These are phyloP conservation scores for Pseudognaphalium luteoalbum DNA, from an alignment of 129 eudicot species.

Conservation along the genomic window DNA sequence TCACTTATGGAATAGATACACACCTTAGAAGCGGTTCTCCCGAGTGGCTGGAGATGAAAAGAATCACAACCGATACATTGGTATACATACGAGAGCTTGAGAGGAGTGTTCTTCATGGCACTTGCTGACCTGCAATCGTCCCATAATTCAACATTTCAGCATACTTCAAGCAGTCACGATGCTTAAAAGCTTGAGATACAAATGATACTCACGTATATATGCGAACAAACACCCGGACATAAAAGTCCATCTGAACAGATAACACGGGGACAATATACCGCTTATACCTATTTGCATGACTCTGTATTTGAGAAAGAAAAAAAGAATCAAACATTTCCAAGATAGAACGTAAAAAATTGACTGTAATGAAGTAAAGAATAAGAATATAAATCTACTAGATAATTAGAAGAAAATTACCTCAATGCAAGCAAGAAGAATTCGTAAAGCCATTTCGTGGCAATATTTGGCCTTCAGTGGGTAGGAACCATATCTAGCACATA, in stretches of 20 bases:
- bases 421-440: slow-evolving; percentile 92
- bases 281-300: slow-evolving; percentile 97
- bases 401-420: slow-evolving; percentile 53
- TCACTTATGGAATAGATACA: background rate
- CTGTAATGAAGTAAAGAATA: background rate
- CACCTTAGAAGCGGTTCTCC: slow-evolving; percentile 89
- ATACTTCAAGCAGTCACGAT: background rate
- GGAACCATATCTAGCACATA: slow-evolving; percentile 75
- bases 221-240: slow-evolving; percentile 96
- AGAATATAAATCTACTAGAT: slow-evolving; percentile 3
- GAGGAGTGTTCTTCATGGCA: slow-evolving; percentile 96
- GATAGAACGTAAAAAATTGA: background rate
- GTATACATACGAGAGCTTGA: slow-evolving; percentile 87
- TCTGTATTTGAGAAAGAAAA: slow-evolving; percentile 46
- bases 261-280: slow-evolving; percentile 88
- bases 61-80: slow-evolving; percentile 99
- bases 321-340: background rate
- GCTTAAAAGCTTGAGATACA: background rate
- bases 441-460: slow-evolving; percentile 98
- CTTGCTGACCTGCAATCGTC: slow-evolving; percentile 77
- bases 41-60: slow-evolving; percentile 94
- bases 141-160: slow-evolving; percentile 21
- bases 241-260: slow-evolving; percentile 97
- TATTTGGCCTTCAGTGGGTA: slow-evolving; percentile 89
- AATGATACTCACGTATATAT: slow-evolving; percentile 67